These are phyloP conservation scores for Canavalia ensiformis DNA, from an alignment of 306 rosid genomes.

Conservation along the genomic window DNA sequence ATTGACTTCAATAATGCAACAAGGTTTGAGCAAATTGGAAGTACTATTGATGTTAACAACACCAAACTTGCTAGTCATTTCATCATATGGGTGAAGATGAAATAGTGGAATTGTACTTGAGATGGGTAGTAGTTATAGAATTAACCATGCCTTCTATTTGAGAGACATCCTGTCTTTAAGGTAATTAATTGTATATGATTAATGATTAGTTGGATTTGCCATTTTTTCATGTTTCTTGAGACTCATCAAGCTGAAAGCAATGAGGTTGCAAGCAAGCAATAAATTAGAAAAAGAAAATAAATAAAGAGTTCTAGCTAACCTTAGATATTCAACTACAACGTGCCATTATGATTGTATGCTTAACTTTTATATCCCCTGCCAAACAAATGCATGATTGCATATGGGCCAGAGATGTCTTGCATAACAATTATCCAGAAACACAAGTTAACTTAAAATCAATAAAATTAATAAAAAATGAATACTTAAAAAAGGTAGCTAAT, in stretches of 20 bases:
- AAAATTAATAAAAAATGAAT: background rate
- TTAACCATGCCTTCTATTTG: constrained; percentile 42
- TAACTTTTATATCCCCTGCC: constrained; percentile 52
- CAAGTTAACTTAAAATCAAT: constrained; percentile 3
- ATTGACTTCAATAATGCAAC: constrained; percentile 10
- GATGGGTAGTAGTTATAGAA: constrained; percentile 29
- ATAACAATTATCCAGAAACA: constrained; percentile 29
- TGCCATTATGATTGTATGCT: constrained; percentile 53
- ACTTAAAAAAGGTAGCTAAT: too few relatives aligned
- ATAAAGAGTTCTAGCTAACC: constrained; percentile 16
- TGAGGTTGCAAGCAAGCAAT: background rate
- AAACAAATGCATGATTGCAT: constrained; percentile 55
- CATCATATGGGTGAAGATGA: background rate
- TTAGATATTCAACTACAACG: constrained; percentile 49
- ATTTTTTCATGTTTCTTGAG: constrained; percentile 38
- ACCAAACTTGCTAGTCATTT: constrained; percentile 2
- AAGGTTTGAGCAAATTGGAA: constrained; percentile 8
- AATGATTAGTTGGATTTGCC: constrained; percentile 57
- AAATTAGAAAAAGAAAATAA: background rate
- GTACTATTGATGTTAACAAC: background rate
- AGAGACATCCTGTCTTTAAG: constrained; percentile 50
- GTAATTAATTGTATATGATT: constrained; percentile 33
- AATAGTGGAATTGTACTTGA: constrained; percentile 25
- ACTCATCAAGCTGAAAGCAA: constrained; percentile 4
- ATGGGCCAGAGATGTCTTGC: constrained; percentile 48